These are phyloP conservation scores for Rachicladosporium sp. DNA, from an alignment of 2,329 filamentous ascomycete genomes.

Conservation along the genomic window DNA sequence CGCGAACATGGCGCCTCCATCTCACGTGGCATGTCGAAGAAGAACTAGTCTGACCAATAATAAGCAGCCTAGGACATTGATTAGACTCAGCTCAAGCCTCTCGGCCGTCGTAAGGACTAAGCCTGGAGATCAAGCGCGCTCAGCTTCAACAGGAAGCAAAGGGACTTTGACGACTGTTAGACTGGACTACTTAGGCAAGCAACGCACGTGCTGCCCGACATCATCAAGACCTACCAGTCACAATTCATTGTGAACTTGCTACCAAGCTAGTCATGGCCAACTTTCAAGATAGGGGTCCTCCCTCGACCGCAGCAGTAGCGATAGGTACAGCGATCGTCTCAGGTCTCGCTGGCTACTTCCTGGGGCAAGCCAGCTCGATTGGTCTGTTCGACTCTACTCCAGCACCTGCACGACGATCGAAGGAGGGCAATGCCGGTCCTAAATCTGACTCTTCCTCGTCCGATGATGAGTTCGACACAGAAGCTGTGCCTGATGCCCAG, in stretches of 20 bases:
- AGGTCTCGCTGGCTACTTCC: conserved; percentile 64
- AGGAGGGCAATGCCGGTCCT: conserved; percentile 21
- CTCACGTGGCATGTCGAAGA: too few relatives aligned
- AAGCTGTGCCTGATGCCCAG: conserved; percentile 26
- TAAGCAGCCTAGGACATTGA: too few relatives aligned
- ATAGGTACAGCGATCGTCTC: conserved; percentile 63
- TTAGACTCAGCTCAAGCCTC: too few relatives aligned
- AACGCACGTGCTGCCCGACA: not conserved
- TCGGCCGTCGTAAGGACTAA: too few relatives aligned
- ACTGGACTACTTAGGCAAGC: not conserved
- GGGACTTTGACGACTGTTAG: too few relatives aligned
- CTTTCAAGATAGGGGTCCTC: conserved; percentile 25
- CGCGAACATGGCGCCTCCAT: too few relatives aligned
- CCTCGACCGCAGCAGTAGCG: conserved; percentile 48
- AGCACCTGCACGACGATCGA: conserved; percentile 9
- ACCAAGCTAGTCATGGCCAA: conserved; percentile 16
- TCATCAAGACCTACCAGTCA: not conserved
- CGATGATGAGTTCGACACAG: conserved; percentile 26
- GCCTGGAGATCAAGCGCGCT: too few relatives aligned
- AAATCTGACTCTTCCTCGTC: conserved; percentile 17
- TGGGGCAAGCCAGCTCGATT: conserved; percentile 52
- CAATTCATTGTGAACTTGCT: not conserved
- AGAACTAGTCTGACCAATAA: too few relatives aligned
- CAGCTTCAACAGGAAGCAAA: too few relatives aligned
- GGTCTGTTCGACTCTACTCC: conserved; percentile 54